Percentiles rank a stretch among this genome's conserved stretches.
Evolutionary conservation across 306 rosid genomes (phyloP).

Genomic region (Rosa lucieae): DNA sequence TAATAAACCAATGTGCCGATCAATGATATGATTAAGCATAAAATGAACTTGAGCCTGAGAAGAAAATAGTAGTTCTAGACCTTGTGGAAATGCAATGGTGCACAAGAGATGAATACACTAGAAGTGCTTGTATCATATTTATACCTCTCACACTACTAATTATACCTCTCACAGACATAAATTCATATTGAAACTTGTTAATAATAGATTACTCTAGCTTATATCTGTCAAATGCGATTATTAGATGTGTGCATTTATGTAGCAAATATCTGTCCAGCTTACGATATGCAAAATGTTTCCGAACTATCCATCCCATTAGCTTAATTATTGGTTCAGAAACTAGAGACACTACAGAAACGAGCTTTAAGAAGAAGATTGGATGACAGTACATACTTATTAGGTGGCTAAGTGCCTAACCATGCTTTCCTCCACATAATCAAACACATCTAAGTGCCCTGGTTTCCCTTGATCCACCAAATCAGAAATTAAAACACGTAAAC

Average conservation of each 20-base stretch:
- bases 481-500: not conserved
- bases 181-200: not conserved
- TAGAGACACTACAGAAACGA: not conserved
- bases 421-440: too few species aligned
- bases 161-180: not conserved
- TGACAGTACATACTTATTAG: not conserved
- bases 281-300: not conserved
- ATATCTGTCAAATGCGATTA: not conserved
- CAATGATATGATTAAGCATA: not conserved
- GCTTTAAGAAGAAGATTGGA: not conserved
- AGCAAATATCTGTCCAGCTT: not conserved
- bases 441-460: not conserved
- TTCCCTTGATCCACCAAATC: not conserved
- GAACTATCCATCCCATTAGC: not conserved
- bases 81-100: not conserved
- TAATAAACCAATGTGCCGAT: not conserved
- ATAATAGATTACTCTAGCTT: not conserved
- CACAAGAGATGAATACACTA: not conserved
- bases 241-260: not conserved
- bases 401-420: not conserved
- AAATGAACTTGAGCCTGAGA: not conserved
- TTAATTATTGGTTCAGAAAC: conserved; percentile 6
- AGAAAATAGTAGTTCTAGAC: not conserved
- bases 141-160: not conserved
- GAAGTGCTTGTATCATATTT: not conserved